Evolutionary conservation across 2,329 filamentous ascomycete species (phyloP), one percentile per base, ranked within the genome.

Genomic region (Fusarium devonianum): DNA sequence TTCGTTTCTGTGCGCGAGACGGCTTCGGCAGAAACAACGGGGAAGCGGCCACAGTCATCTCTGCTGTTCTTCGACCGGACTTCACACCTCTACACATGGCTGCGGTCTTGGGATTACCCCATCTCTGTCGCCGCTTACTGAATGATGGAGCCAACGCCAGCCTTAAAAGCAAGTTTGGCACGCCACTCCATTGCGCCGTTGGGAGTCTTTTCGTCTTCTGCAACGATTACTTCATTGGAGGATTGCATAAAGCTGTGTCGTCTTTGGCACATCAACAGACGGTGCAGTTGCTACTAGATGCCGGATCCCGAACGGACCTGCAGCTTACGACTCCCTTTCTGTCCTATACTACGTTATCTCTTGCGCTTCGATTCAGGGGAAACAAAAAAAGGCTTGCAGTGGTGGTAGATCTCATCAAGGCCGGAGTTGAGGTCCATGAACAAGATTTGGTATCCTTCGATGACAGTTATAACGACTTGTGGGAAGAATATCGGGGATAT

Each of bases 61-160:
- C 12, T 1, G 26, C 9, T 2, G 17, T 29, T 4, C 37, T 4
- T 0, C 12, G 1, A 0, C 7, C 12, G 2, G 17, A 23, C 1
- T 51, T 43, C 4, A 4, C 18, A 2, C 49, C 57, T 9, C 8
- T 60, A 0, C 52, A 59, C 3, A 39, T 59, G 30, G 56, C 52
- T 14, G 8, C 57, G 10, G 37, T 44, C 3, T 28, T 59, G 21
- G 44, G 38, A 23, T 8, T 56, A 0, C 40, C 33, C n/a, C n/a
- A 47, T n/a, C 23, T 51, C 9, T 53, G 51, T 16, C 3, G 23
- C 7, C 7, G 23, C 2, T 19, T 54, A 10, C 16, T 54, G 7
- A 9, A 28, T 1, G 8, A 30, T 1, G 51, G 47, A 2, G 37
- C 25, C 10, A 14, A 35, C 1, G 1, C 29, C 1, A 4, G 29